Conservation (phyloP, 2,329 filamentous ascomycete species). For the Leptodontidium sp. region DNA sequence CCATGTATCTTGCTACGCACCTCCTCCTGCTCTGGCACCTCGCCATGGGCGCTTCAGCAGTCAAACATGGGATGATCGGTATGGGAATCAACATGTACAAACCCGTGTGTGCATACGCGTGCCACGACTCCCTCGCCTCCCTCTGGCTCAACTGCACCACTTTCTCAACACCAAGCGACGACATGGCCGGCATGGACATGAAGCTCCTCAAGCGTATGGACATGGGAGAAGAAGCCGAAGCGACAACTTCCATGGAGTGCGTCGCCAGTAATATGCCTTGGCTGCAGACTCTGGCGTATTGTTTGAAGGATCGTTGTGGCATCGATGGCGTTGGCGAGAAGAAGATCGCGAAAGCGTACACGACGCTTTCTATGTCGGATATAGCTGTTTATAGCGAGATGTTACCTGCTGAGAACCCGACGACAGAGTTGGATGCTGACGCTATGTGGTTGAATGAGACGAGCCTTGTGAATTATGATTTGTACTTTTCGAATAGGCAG, state of each 20-base stretch:
- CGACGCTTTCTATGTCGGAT: conserved; percentile 10
- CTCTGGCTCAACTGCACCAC: conserved; percentile 25
- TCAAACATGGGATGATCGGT: conserved; percentile 25
- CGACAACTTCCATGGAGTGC: conserved; percentile 19
- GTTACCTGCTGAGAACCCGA: conserved; percentile 16
- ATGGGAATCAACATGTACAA: conserved; percentile 28
- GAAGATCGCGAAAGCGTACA: conserved; percentile 16
- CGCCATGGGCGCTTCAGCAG: background rate
- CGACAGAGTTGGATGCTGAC: conserved; percentile 18
- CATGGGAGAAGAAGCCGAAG: conserved; percentile 17
- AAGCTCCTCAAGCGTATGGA: conserved; percentile 22
- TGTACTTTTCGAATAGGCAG: conserved; percentile 19
- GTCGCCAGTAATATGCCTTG: conserved; percentile 19
- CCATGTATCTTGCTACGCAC: conserved; percentile 7
- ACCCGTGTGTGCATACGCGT: conserved; percentile 23
- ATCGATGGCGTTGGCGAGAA: conserved; percentile 17
- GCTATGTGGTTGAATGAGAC: conserved; percentile 27
- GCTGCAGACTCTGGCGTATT: conserved; percentile 24
- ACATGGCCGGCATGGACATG: conserved; percentile 21
- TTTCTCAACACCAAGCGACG: conserved; percentile 2
- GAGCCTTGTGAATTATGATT: conserved; percentile 16
- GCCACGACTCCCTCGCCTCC: conserved; percentile 20
- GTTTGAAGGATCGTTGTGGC: conserved; percentile 13
- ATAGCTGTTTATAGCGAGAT: conserved; percentile 10
- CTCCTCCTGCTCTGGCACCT: conserved; percentile 11